Evolutionary conservation across 345 rosid genomes (phyloP).

Genomic region (Hypericum perforatum): DNA sequence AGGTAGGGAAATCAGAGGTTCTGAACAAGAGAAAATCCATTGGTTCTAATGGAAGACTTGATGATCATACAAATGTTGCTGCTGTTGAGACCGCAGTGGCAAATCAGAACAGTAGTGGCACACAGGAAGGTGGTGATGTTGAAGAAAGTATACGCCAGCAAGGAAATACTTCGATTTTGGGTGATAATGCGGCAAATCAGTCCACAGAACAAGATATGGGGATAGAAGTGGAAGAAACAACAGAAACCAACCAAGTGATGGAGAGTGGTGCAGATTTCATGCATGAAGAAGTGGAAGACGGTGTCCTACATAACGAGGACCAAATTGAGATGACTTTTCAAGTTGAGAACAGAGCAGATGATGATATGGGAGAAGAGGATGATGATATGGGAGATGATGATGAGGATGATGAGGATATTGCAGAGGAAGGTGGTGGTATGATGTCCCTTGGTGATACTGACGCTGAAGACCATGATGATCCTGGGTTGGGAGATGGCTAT

Average conservation of each 20-base stretch:
- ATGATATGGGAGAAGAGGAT: constrained; percentile 94
- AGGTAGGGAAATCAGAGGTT: constrained; percentile 51
- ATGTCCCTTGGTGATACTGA: constrained; percentile 94
- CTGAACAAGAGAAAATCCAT: constrained; percentile 46
- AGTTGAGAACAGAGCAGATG: constrained; percentile 72
- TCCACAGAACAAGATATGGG: constrained; percentile 62
- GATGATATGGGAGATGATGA: constrained; percentile 85
- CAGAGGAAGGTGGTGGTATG: constrained; percentile 91
- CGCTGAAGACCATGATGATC: constrained; percentile 88
- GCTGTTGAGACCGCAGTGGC: constrained; percentile 37
- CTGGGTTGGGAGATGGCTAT: constrained; percentile 82
- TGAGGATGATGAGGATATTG: constrained; percentile 86
- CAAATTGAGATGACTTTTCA: constrained; percentile 79
- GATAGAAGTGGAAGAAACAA: constrained; percentile 49
- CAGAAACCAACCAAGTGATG: constrained; percentile 37
- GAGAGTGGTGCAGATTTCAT: constrained; percentile 77
- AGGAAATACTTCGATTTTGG: constrained; percentile 40
- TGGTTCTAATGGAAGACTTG: constrained; percentile 39
- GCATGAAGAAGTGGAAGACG: constrained; percentile 72
- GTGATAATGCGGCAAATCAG: constrained; percentile 34
- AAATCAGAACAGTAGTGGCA: constrained; percentile 37
- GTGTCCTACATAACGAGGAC: constrained; percentile 37
- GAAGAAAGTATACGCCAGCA: constrained; percentile 37
- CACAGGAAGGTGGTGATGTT: constrained; percentile 35
- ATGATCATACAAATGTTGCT: constrained; percentile 32